Conservation (phyloP, 2,329 filamentous ascomycete genomes). For the Rugonectria rugulosa region DNA sequence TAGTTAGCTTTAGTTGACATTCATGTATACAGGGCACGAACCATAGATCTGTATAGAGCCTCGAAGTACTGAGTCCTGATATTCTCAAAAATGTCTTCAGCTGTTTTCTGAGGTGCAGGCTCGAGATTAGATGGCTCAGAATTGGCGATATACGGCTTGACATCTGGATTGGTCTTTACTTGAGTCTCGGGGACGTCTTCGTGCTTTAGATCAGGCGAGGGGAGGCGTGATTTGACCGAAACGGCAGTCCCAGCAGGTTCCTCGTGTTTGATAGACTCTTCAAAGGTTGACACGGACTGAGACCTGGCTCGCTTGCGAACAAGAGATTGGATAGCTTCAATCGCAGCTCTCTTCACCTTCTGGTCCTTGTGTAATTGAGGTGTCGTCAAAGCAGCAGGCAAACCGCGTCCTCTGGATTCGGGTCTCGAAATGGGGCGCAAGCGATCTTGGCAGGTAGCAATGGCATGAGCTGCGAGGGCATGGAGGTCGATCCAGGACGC, state of each 20-base stretch:
- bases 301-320: slow-evolving; percentile 61
- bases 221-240: slow-evolving; percentile 27
- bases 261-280: slow-evolving; percentile 35
- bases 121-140: slow-evolving; percentile 7
- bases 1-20: slow-evolving; percentile 9
- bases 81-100: slow-evolving; percentile 63
- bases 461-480: slow-evolving; percentile 59
- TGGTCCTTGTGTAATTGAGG: slow-evolving; percentile 56
- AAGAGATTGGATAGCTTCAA: slow-evolving; percentile 69
- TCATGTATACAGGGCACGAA: slow-evolving; percentile 44
- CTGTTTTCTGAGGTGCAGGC: slow-evolving; percentile 47
- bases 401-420: slow-evolving; percentile 27
- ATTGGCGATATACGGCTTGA: background rate
- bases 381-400: slow-evolving; percentile 47
- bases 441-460: slow-evolving; percentile 45
- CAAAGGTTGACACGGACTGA: slow-evolving; percentile 50
- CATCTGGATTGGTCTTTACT: background rate
- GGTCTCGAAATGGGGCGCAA: slow-evolving; percentile 30
- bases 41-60: slow-evolving; percentile 69
- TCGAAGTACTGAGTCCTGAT: slow-evolving; percentile 67
- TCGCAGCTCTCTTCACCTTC: slow-evolving; percentile 65
- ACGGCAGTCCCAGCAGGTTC: slow-evolving; percentile 22
- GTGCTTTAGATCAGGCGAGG: slow-evolving; percentile 28
- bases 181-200: slow-evolving; percentile 22
- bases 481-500: slow-evolving; percentile 70